Evolutionary conservation across 352 stramenopile genomes (phyloP), one percentile per base, ranked within the genome.

Genomic region (Phytophthora boehmeriae): DNA sequence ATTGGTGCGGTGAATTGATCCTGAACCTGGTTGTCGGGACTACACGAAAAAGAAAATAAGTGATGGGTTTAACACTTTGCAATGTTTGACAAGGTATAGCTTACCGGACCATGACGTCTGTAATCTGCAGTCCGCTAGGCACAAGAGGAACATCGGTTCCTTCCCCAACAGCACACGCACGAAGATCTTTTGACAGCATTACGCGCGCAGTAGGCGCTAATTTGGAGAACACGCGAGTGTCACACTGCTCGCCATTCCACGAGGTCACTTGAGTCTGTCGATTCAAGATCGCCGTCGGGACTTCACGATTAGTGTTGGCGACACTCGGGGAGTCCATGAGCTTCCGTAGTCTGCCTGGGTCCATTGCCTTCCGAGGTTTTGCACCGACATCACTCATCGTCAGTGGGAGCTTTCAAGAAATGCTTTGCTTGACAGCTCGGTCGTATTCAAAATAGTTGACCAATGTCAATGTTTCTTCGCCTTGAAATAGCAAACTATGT

Each of bases 211-310:
- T 36, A 27, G 61, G 36, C 16, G 63, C 46, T 1, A 86, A 47
- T 42, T 81, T 87, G 20, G 73, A 67, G 42, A 89, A 89, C 2
- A 74, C 35, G 6, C 80, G 64, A 10, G 65, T 44, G 27, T 91
- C 82, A 41, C 74, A 89, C 42, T 75, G 69, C 49, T 88, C 80
- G 11, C 80, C 76, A 42, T 86, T 83, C 82, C 82, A 91, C 0
- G 80, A 87, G 10, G 55, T 65, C 14, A 76, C 55, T 10, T 66
- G 49, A 3, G 76, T 86, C 56, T 78, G 54, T 1, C 65, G 62
- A 47, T 80, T 88, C 22, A 71, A 44, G 23, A 79, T 73, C 27
- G 73, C 71, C 28, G 63, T 45, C 10, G 73, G 67, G 14, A 80
- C 63, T 6, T 80, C 62, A 2, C 75, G 73, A 9, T 63, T 56